Evolutionary conservation across 176 grass and related monocot genomes (phyloP).

Genomic region (Bothriochloa decipiens): DNA sequence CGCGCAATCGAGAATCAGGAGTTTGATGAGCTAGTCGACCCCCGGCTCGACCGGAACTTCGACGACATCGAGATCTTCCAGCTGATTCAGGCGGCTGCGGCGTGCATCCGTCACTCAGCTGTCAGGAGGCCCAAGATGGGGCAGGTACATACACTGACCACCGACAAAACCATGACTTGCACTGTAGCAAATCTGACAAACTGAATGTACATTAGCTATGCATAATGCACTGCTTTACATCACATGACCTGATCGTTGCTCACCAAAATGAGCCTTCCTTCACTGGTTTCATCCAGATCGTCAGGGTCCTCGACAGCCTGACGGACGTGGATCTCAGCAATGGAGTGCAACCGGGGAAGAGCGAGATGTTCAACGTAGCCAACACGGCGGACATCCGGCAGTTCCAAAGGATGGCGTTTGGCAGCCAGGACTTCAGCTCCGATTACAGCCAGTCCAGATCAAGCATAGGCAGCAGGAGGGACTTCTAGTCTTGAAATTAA

Average conservation of each 20-base stretch:
- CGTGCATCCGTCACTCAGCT: constrained; percentile 87
- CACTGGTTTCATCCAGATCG: constrained; percentile 52
- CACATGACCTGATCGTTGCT: neutral
- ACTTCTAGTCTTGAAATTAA: constrained; percentile 44
- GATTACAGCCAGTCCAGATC: constrained; percentile 60
- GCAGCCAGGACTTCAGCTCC: constrained; percentile 86
- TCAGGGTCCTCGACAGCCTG: constrained; percentile 76
- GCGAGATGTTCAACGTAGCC: constrained; percentile 74
- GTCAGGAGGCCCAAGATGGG: constrained; percentile 82
- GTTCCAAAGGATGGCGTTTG: constrained; percentile 89
- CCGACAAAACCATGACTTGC: neutral
- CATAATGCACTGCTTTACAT: neutral
- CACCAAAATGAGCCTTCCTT: neutral
- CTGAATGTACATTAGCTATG: neutral
- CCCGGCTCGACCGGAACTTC: constrained; percentile 58
- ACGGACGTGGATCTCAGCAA: constrained; percentile 83
- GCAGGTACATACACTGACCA: constrained; percentile 51
- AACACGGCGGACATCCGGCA: constrained; percentile 75
- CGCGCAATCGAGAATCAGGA: constrained; percentile 64
- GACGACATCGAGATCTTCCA: constrained; percentile 81
- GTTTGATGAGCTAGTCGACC: constrained; percentile 73
- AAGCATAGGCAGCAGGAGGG: constrained; percentile 51
- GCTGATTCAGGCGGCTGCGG: constrained; percentile 75
- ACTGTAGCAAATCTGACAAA: neutral
- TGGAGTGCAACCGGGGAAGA: constrained; percentile 81